These are phyloP conservation scores for Macrocybe sp. DNA, from an alignment of 1,284 basidiomycete genomes.

Conservation along the genomic window DNA sequence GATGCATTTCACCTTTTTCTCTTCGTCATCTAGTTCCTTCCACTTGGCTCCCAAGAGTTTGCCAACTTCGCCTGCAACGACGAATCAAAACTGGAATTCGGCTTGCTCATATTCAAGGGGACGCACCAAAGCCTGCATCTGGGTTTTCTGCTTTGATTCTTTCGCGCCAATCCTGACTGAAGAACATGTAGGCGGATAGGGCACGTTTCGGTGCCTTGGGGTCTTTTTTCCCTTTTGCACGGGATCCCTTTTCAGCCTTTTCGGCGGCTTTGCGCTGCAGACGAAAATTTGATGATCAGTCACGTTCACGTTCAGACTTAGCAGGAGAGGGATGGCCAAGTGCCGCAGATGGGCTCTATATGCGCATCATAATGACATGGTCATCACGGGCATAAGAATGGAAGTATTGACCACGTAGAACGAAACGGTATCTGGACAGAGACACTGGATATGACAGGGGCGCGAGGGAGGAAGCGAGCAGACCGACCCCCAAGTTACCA, in stretches of 20 bases:
- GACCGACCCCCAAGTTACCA: too few relatives aligned
- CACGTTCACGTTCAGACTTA: too few relatives aligned
- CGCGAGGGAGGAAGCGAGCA: too few relatives aligned
- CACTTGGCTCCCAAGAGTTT: conserved; percentile 87
- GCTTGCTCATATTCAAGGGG: too few relatives aligned
- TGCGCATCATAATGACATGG: too few relatives aligned
- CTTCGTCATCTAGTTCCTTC: conserved; percentile 81
- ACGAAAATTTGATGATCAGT: conserved; percentile 2
- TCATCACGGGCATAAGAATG: too few relatives aligned
- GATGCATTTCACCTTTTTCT: conserved; percentile 68
- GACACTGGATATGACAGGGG: too few relatives aligned
- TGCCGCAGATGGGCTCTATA: too few relatives aligned
- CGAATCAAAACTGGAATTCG: too few relatives aligned
- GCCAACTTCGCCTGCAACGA: conserved; percentile 54
- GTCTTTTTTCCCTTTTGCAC: conserved; percentile 64
- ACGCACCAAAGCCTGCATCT: conserved; percentile 79
- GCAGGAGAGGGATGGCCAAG: too few relatives aligned
- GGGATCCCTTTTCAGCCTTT: conserved; percentile 56
- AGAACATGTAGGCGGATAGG: conserved; percentile 98
- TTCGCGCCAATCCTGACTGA: conserved; percentile 93
- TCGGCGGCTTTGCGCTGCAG: conserved; percentile 67
- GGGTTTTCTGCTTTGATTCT: conserved; percentile 95
- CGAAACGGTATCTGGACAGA: too few relatives aligned
- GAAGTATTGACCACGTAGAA: too few relatives aligned
- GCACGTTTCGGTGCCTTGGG: conserved; percentile 85